Conservation (phyloP, 2,329 filamentous ascomycete species). For the Alternaria arbusti region DNA sequence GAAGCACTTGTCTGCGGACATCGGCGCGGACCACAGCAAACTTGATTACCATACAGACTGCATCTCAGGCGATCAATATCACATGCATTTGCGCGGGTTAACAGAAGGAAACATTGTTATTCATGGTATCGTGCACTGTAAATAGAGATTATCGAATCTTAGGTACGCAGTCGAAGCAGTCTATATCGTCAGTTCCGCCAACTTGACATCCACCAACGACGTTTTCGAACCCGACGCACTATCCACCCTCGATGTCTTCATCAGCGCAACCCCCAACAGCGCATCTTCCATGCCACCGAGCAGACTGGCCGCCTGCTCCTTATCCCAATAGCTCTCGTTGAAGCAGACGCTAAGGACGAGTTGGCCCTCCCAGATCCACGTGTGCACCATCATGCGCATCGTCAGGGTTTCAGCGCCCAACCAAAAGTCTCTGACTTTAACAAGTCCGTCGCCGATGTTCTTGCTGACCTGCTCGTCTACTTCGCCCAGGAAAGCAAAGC, state of each 20-base stretch:
- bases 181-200: not conserved
- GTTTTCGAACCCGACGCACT: not conserved
- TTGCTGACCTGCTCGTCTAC: slow-evolving; percentile 27
- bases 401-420: slow-evolving; percentile 29
- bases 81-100: not conserved
- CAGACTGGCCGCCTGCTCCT: slow-evolving; percentile 16
- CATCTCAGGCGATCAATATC: not conserved
- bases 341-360: slow-evolving; percentile 28
- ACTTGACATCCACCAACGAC: not conserved
- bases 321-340: slow-evolving; percentile 32
- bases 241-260: not conserved
- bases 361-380: slow-evolving; percentile 28
- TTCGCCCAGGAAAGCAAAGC: slow-evolving; percentile 24
- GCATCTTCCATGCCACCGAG: slow-evolving; percentile 20
- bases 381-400: slow-evolving; percentile 34
- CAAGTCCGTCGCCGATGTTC: slow-evolving; percentile 18
- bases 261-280: slow-evolving; percentile 19
- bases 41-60: not conserved
- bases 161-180: not conserved
- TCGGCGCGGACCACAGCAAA: not conserved
- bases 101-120: not conserved
- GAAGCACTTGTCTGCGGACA: not conserved
- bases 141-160: not conserved
- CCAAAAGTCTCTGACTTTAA: slow-evolving; percentile 31
- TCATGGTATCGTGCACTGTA: not conserved